Evolutionary conservation across 768 basidiomycete species (phyloP).

Genomic region (Tricholoma terreum): DNA sequence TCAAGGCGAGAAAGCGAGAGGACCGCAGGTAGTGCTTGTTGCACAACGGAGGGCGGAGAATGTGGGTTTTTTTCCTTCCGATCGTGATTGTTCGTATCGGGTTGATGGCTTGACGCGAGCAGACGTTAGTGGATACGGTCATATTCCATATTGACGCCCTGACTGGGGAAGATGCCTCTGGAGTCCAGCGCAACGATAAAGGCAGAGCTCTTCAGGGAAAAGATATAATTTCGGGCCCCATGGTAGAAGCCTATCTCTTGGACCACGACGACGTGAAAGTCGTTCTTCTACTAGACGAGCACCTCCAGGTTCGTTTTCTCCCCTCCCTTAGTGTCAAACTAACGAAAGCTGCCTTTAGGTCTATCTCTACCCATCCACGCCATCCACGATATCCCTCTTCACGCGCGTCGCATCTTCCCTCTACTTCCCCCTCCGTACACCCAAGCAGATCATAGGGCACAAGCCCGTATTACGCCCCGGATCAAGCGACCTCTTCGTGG

Average conservation of each 20-base stretch:
- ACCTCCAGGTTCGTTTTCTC: slow-evolving; percentile 56
- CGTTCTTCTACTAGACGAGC: slow-evolving; percentile 70
- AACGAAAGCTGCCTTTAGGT: slow-evolving; percentile 53
- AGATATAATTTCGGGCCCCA: slow-evolving; percentile 57
- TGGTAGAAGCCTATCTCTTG: slow-evolving; percentile 54
- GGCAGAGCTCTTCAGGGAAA: slow-evolving; percentile 50
- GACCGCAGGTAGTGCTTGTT: slow-evolving; percentile 60
- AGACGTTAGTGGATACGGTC: slow-evolving; percentile 69
- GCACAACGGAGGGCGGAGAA: slow-evolving; percentile 61
- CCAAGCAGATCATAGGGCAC: slow-evolving; percentile 56
- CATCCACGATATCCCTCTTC: slow-evolving; percentile 42
- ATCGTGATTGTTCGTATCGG: too few relatives aligned
- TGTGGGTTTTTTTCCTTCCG: slow-evolving; percentile 35
- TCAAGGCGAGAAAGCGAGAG: slow-evolving; percentile 18
- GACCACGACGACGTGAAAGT: slow-evolving; percentile 45
- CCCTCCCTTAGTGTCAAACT: neutral
- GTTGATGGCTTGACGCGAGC: neutral
- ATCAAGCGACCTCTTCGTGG: slow-evolving; percentile 42
- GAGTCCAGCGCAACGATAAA: slow-evolving; percentile 4
- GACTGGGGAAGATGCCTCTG: slow-evolving; percentile 60
- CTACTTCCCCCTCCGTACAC: slow-evolving; percentile 52
- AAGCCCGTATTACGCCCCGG: slow-evolving; percentile 42
- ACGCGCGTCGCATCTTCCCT: slow-evolving; percentile 40
- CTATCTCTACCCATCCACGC: slow-evolving; percentile 65
- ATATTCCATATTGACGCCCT: slow-evolving; percentile 74